phyloP scores from a whole-genome alignment of 2,329 filamentous ascomycete species.

The Alternaria conjuncta region DNA sequence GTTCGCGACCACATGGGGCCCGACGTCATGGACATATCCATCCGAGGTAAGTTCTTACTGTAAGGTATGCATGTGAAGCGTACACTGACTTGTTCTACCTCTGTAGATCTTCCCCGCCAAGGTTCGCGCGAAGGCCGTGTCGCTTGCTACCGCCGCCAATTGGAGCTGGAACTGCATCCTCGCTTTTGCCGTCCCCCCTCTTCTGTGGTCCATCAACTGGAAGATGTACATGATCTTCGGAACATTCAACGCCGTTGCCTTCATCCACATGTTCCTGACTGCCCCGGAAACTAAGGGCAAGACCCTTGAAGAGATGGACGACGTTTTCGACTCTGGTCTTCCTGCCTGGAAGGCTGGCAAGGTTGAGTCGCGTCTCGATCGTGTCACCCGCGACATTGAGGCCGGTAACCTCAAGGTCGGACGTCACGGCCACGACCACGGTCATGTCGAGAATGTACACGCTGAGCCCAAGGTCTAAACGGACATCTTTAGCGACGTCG shows the following conservation, averaged over 20 bases:
- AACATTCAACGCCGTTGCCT: conserved; percentile 46
- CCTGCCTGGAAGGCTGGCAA: conserved; percentile 44
- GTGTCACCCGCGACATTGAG: conserved; percentile 46
- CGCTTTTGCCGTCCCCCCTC: conserved; percentile 51
- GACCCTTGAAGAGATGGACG: conserved; percentile 52
- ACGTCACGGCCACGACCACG: conserved; percentile 5
- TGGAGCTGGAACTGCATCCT: conserved; percentile 51
- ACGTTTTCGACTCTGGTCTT: conserved; percentile 47
- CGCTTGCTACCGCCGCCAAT: conserved; percentile 48
- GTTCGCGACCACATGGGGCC: conserved; percentile 52
- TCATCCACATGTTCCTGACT: conserved; percentile 50
- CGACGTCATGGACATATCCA: conserved; percentile 46
- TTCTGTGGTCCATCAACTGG: conserved; percentile 51
- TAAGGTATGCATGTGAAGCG: not conserved
- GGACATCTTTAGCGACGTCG: not conserved
- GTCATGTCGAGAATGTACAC: conserved; percentile 17
- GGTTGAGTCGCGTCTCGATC: conserved; percentile 43
- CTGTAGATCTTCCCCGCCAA: conserved; percentile 47
- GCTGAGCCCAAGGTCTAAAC: conserved; percentile 27
- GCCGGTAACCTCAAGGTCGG: conserved; percentile 41
- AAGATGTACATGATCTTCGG: conserved; percentile 53
- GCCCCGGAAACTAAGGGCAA: conserved; percentile 51
- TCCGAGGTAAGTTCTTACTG: conserved; percentile 25
- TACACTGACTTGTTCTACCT: not conserved
- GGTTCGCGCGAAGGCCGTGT: conserved; percentile 51